phyloP scores from a whole-genome alignment of 306 rosid genomes.

The Quercus rubra region DNA sequence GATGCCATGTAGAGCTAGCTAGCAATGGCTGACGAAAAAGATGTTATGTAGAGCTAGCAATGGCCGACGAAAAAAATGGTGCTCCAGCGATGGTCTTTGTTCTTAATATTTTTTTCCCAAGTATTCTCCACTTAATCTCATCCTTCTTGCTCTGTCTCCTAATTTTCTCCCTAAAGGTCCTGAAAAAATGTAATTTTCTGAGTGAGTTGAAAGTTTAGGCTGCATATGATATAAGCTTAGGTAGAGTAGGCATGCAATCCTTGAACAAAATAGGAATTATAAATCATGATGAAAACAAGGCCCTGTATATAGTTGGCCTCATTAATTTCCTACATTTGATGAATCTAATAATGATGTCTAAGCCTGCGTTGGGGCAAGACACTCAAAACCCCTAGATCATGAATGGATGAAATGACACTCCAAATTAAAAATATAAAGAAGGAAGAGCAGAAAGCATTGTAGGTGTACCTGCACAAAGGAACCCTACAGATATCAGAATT shows the following conservation, averaged over 20 bases:
- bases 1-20: slow-evolving; percentile 7
- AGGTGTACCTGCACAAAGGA: slow-evolving; percentile 75
- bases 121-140: slow-evolving; percentile 70
- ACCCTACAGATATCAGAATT: slow-evolving; percentile 62
- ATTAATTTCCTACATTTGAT: background rate
- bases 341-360: background rate
- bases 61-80: slow-evolving; percentile 38
- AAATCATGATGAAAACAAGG: too few species aligned
- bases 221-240: background rate
- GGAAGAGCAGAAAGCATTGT: background rate
- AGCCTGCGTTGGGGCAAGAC: background rate
- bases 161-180: slow-evolving; percentile 66
- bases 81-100: slow-evolving; percentile 55
- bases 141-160: slow-evolving; percentile 77
- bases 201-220: background rate
- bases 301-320: background rate
- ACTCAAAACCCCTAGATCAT: background rate
- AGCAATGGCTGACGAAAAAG: slow-evolving; percentile 29
- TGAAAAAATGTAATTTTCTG: slow-evolving; percentile 38
- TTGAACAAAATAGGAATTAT: too few species aligned
- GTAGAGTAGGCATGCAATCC: background rate
- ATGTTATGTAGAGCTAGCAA: slow-evolving; percentile 12
- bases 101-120: slow-evolving; percentile 66
- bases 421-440: background rate
- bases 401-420: background rate